Base-by-base conservation (phyloP, 1,284 basidiomycete genomes). In the Flammula alnicola region DNA sequence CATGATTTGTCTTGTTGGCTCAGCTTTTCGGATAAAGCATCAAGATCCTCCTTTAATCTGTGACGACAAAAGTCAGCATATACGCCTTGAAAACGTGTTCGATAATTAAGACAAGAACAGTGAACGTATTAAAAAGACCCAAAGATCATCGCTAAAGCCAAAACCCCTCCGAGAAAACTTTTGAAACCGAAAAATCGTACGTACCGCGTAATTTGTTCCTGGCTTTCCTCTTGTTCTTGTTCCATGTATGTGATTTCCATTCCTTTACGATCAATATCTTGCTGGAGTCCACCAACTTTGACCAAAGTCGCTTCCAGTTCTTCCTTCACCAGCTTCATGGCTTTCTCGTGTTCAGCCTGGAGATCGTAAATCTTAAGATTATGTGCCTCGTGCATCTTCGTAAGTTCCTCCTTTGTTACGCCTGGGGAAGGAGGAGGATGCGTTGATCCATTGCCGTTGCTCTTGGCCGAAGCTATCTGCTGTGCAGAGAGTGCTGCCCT, bases 221-320 rank as follows among this genome's bases (percentile, higher is more conserved):
- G 75, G 54, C 64, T 81, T 58, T 92, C 90, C 35, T 90, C 86
- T 61, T 86, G 80, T 26, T 91, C 87, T 63, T 83, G 79, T 62
- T 90, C 88, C 47, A 89, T 76, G 66, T 85, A 88, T 58, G 81
- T 75, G 39, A 91, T 84, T 68, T 92, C 90, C 86, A 92, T 86
- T 44, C 76, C 74, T 70, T 88, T 90, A 48, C 84, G 77, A 7
- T 72, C 74, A 42, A 89, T 71, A 55, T 87, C 83, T 48, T 79
- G 71, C 57, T 83, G 74, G 42, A 85, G 68, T 44, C 84, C 83
- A 22, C 77, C 75, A 38, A 81, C 71, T 63, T 76, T 80, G 43
- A 69, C 63, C 44, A 78, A 71, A 11, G 80, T 73, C n/a, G 71
- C 70, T 38, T 87, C 82, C 27, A 91, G 76, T 60, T 91, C 80